These are phyloP conservation scores for Nelumbo lutea DNA, from an alignment of 164 flowering plant genomes.

Conservation along the genomic window DNA sequence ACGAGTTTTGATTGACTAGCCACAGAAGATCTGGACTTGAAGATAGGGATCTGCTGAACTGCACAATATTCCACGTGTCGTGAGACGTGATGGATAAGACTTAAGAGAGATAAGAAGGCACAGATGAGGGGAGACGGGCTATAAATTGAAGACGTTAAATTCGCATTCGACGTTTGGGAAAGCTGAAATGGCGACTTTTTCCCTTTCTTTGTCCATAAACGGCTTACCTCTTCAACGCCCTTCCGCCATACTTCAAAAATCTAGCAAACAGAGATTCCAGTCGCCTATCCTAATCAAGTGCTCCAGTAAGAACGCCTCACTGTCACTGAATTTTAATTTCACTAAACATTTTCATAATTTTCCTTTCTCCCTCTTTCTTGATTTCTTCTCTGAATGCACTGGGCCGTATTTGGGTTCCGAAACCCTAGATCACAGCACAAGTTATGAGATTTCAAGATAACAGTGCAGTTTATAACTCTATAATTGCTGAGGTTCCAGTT, in stretches of 20 bases:
- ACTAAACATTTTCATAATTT: neutral
- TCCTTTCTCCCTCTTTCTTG: neutral
- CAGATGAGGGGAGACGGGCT: neutral
- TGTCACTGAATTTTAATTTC: neutral
- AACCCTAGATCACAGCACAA: neutral
- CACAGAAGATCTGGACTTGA: too few relatives aligned
- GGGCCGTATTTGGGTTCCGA: neutral
- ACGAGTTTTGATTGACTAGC: too few relatives aligned
- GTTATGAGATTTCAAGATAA: neutral
- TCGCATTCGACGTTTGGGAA: neutral
- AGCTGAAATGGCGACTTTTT: constrained; percentile 32
- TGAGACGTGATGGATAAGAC: constrained; percentile 6
- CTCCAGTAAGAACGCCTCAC: constrained; percentile 27
- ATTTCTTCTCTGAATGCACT: neutral
- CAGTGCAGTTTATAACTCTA: neutral
- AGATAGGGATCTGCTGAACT: neutral
- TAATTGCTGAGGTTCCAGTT: neutral
- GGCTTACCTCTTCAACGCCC: constrained; percentile 11
- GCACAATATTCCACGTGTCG: neutral
- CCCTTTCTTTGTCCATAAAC: constrained; percentile 26
- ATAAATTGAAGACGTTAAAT: neutral
- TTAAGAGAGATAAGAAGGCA: neutral
- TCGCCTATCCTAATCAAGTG: constrained; percentile 28
- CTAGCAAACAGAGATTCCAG: constrained; percentile 9
- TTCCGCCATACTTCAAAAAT: constrained; percentile 13